These are phyloP conservation scores for Chlorella sorokiniana DNA, from an alignment of 139 green algal genomes.

Conservation along the genomic window DNA sequence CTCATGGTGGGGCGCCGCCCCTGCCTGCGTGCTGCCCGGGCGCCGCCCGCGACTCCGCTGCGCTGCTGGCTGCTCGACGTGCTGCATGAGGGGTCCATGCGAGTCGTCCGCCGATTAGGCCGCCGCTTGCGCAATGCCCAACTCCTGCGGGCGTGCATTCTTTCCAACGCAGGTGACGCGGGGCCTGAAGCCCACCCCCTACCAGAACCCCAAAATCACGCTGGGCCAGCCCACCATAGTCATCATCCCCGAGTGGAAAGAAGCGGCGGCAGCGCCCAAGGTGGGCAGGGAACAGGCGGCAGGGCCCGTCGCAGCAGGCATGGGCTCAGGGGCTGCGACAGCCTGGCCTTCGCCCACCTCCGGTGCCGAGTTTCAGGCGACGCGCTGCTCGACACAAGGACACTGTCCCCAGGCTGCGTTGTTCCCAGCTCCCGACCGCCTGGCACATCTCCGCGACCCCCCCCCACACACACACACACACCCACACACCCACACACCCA, in stretches of 20 bases:
- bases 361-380: too few relatives aligned
- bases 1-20: conserved; percentile 37
- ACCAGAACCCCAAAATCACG: conserved; percentile 78
- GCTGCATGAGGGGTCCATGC: background rate
- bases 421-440: too few relatives aligned
- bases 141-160: background rate
- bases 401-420: too few relatives aligned
- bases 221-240: conserved; percentile 77
- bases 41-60: too few relatives aligned
- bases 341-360: too few relatives aligned
- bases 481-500: background rate
- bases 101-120: background rate
- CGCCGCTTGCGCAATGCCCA: background rate
- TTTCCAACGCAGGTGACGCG: conserved; percentile 49
- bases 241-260: conserved; percentile 76
- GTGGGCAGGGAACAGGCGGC: background rate
- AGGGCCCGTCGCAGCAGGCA: too few relatives aligned
- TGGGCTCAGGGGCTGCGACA: too few relatives aligned
- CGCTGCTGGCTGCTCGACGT: background rate
- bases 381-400: too few relatives aligned
- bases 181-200: conserved; percentile 80
- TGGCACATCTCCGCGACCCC: too few relatives aligned
- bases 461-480: too few relatives aligned
- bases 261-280: conserved; percentile 31
- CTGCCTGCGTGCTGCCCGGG: background rate